Percentiles rank a stretch among this genome's conserved stretches.
Conservation (phyloP, 1,139 yeast genomes). For the Fermentozyma sake region DNA sequence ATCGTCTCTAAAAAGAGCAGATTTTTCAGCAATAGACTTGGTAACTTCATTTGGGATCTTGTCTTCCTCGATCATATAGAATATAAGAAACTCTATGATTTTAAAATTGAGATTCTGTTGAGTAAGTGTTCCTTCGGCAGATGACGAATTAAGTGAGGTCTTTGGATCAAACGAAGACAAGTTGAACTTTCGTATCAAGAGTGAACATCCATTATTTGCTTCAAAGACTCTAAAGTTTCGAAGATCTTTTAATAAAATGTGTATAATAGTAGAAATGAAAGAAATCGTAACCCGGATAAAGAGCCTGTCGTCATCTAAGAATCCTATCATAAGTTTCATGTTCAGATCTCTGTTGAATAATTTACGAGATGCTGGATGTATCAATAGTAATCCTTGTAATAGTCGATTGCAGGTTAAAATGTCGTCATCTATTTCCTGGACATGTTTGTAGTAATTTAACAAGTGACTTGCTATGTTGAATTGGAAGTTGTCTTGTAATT, state of each 20-base stretch:
- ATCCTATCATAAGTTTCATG: constrained; percentile 28
- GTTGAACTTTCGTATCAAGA: constrained; percentile 40
- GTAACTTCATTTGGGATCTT: constrained; percentile 17
- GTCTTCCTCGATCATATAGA: constrained; percentile 68
- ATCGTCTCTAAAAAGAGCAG: constrained; percentile 44
- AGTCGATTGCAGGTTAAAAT: constrained; percentile 33
- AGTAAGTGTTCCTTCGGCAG: constrained; percentile 1
- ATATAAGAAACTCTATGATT: constrained; percentile 66
- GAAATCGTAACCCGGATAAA: constrained; percentile 31
- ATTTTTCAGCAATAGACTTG: constrained; percentile 50
- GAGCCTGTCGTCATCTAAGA: constrained; percentile 15
- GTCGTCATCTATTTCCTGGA: constrained; percentile 1
- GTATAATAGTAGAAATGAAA: constrained; percentile 54
- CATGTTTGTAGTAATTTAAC: constrained; percentile 19
- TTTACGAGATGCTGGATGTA: constrained; percentile 55
- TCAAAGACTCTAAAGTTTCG: constrained; percentile 60
- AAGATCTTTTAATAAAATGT: constrained; percentile 55
- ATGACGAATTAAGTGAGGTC: not conserved
- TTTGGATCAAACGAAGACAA: constrained; percentile 11
- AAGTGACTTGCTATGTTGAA: constrained; percentile 44
- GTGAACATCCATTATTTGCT: constrained; percentile 51
- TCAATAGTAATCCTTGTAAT: constrained; percentile 57
- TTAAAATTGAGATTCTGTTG: constrained; percentile 52
- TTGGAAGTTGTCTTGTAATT: constrained; percentile 49
- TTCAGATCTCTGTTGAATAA: constrained; percentile 35